Evolutionary conservation across 306 rosid species (phyloP).

Genomic region (Vachellia collinsii): DNA sequence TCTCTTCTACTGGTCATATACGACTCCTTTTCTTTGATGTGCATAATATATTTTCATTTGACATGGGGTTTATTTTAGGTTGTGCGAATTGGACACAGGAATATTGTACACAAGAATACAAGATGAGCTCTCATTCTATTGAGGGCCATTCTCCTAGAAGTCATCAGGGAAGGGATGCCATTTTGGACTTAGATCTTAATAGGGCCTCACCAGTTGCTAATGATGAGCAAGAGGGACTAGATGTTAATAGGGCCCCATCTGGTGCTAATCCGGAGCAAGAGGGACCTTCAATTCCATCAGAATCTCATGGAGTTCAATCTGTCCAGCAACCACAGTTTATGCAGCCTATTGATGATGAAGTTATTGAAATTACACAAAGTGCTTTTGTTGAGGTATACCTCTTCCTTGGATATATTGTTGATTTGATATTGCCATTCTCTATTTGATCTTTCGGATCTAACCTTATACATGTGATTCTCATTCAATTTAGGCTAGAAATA

Average conservation of each 20-base stretch:
- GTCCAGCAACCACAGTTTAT: conserved; percentile 30
- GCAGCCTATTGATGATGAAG: conserved; percentile 69
- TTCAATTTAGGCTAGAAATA: conserved; percentile 57
- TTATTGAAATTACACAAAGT: conserved; percentile 59
- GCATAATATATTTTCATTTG: not conserved
- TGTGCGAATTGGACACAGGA: not conserved
- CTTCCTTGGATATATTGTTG: not conserved
- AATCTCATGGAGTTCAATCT: not conserved
- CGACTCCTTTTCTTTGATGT: not conserved
- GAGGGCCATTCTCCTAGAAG: not conserved
- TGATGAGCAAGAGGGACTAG: too few relatives aligned
- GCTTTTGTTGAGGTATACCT: conserved; percentile 61
- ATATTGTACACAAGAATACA: not conserved
- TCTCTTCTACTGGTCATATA: not conserved
- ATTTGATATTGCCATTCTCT: not conserved
- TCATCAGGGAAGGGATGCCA: not conserved
- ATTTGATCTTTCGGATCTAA: not conserved
- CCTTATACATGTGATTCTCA: conserved; percentile 12
- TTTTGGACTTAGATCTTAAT: conserved; percentile 7
- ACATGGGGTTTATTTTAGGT: not conserved
- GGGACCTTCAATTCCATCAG: conserved; percentile 7
- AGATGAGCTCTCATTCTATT: conserved; percentile 10
- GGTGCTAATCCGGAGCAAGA: conserved; percentile 2
- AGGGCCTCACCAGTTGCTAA: too few relatives aligned
- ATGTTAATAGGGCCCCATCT: conserved; percentile 13